phyloP scores from a whole-genome alignment of 768 basidiomycete genomes.

The Scleroderma citrinum region DNA sequence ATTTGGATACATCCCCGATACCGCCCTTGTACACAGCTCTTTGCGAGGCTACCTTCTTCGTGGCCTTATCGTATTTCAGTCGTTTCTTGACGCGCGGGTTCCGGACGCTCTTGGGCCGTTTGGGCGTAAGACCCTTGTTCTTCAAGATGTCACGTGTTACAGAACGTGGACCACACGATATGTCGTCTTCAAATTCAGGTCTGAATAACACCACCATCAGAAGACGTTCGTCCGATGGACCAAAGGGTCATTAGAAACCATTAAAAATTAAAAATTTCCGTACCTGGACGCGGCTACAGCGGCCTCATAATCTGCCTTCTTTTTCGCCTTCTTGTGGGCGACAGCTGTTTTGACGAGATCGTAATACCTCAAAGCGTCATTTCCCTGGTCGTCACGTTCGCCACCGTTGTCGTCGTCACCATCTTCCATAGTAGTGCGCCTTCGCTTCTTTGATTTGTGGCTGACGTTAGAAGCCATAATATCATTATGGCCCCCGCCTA shows the following conservation, averaged over 20 bases:
- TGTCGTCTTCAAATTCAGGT: slow-evolving; percentile 31
- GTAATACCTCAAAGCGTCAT: slow-evolving; percentile 76
- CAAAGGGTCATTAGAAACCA: slow-evolving; percentile 1
- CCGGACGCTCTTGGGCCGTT: slow-evolving; percentile 80
- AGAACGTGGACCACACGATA: slow-evolving; percentile 70
- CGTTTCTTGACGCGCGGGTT: slow-evolving; percentile 99
- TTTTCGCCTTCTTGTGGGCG: slow-evolving; percentile 67
- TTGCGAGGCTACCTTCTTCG: slow-evolving; percentile 85
- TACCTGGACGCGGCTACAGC: slow-evolving; percentile 52
- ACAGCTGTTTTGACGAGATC: slow-evolving; percentile 76
- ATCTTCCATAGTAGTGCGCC: slow-evolving; percentile 33
- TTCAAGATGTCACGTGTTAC: slow-evolving; percentile 87
- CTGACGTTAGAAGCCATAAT: slow-evolving; percentile 2
- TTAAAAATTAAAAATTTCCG: slow-evolving; percentile 15
- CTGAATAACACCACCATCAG: slow-evolving; percentile 13
- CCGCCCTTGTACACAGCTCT: slow-evolving; percentile 93
- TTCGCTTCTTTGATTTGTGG: slow-evolving; percentile 21
- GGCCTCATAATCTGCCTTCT: slow-evolving; percentile 78
- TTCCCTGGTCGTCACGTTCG: slow-evolving; percentile 37
- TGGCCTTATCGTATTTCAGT: slow-evolving; percentile 88
- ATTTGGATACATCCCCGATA: slow-evolving; percentile 60
- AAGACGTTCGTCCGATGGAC: slow-evolving; percentile 3
- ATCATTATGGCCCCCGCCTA: slow-evolving; percentile 17
- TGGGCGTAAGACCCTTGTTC: slow-evolving; percentile 93
- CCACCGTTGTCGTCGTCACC: slow-evolving; percentile 32